These are phyloP conservation scores for Amylocarpus encephaloides DNA, from an alignment of 2,329 filamentous ascomycete genomes.

Conservation along the genomic window DNA sequence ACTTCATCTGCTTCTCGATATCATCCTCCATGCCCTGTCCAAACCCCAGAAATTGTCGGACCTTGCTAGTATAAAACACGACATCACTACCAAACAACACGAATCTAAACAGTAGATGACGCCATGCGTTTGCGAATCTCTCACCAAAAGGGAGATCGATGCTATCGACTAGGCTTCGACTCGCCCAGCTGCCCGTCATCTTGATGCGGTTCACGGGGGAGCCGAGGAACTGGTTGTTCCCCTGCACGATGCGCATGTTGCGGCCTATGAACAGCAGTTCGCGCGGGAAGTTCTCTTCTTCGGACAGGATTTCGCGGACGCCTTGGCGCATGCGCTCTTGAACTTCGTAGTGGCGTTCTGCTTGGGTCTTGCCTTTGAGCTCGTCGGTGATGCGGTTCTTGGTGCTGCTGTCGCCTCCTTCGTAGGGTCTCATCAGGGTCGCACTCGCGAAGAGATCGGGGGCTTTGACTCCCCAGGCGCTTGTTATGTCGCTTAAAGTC, in stretches of 20 bases:
- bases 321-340: conserved; percentile 60
- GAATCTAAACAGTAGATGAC: conserved; percentile 74
- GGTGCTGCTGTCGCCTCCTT: conserved; percentile 69
- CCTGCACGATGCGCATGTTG: conserved; percentile 67
- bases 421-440: conserved; percentile 84
- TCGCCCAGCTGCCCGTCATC: conserved; percentile 88
- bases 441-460: conserved; percentile 87
- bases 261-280: conserved; percentile 69
- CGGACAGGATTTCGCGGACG: conserved; percentile 58
- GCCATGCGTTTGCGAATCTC: conserved; percentile 62
- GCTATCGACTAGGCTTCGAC: conserved; percentile 72
- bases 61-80: conserved; percentile 73
- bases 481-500: conserved; percentile 65
- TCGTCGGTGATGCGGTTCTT: conserved; percentile 53
- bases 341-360: conserved; percentile 66
- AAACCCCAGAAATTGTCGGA: conserved; percentile 68
- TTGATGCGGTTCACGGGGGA: conserved; percentile 79
- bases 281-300: conserved; percentile 63
- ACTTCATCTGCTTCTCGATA: conserved; percentile 79
- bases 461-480: conserved; percentile 80
- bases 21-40: conserved; percentile 91
- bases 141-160: conserved; percentile 55
- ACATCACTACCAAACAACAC: conserved; percentile 73
- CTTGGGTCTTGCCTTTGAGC: conserved; percentile 46
- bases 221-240: conserved; percentile 68